phyloP scores from a whole-genome alignment of 306 rosid genomes.

The Potentilla sterilis region DNA sequence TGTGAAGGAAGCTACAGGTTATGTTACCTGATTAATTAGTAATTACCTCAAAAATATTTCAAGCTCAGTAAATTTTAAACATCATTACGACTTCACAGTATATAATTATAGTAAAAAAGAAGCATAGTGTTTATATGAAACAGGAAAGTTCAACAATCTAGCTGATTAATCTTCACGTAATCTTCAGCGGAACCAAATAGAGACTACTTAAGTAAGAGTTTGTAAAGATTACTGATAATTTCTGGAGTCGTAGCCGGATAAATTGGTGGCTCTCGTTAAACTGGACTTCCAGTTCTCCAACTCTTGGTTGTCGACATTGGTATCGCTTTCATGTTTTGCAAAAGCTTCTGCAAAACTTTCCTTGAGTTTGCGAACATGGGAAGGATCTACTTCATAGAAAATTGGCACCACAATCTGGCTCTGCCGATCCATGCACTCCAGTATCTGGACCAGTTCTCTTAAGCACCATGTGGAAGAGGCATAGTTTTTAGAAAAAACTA shows the following conservation, averaged over 20 bases:
- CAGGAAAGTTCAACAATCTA: too few relatives aligned
- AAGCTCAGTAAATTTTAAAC: too few relatives aligned
- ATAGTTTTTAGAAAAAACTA: background rate
- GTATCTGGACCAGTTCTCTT: constrained; percentile 7
- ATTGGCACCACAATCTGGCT: constrained; percentile 7
- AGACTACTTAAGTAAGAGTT: background rate
- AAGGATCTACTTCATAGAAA: constrained; percentile 3
- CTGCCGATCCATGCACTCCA: background rate
- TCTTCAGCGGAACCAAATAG: too few relatives aligned
- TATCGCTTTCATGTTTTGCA: background rate
- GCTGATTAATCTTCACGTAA: too few relatives aligned
- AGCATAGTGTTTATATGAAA: too few relatives aligned
- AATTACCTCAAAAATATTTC: too few relatives aligned
- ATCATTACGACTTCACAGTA: too few relatives aligned
- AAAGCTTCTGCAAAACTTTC: background rate
- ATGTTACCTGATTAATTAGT: too few relatives aligned
- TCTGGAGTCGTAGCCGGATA: background rate
- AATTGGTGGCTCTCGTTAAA: background rate
- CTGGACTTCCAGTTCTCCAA: background rate
- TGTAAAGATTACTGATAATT: background rate
- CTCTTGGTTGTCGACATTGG: background rate
- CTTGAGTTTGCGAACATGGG: background rate
- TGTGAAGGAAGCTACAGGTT: too few relatives aligned
- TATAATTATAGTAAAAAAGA: too few relatives aligned
- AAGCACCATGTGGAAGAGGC: constrained; percentile 8